Base-by-base conservation (phyloP, 1,284 basidiomycete species). In the Fomitopsis schrenkii region DNA sequence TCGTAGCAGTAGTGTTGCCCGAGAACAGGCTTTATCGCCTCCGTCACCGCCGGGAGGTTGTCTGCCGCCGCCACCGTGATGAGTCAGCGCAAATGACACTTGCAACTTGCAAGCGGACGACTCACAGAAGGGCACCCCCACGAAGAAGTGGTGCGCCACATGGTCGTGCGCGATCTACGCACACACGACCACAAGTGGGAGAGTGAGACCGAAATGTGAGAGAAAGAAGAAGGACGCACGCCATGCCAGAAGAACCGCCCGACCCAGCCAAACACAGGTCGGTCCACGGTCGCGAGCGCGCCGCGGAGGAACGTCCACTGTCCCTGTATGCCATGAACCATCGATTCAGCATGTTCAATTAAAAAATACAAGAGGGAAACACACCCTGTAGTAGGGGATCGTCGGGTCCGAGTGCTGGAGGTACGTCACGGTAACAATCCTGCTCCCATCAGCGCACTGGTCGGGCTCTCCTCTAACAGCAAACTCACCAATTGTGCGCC, bases 221-320 rank as follows among this genome's bases (percentile, higher is more conserved):
- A 36, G 7, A 19, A 50, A 1, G n/a, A 19, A 42, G 35, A 19
- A 9, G 35, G 10, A 63, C 79, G 70, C 60, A 85, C 83, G 62
- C 82, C 80, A 67, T 85, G 82, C 65, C 84, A 76, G 74, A 86
- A 83, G 71, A 83, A 80, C 17, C 79, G 72, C 1, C 84, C 83
- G 19, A 77, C 74, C 83, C 83, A 85, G 10, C 85, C 85, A 41
- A 86, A 76, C 41, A 86, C 72, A 1, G 82, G 81, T 46, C 84
- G 68, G 66, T 87, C 84, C n/a, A 85, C 79, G 2, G 84, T 87
- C 7, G 82, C 80, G 15, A 84, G 70, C 12, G 83, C 82, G 30
- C 84, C 84, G 14, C 83, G 78, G 22, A 80, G 75, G 72, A 84
- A 85, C 2, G 79, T 79, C 83, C 83, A 85, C 64, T 82, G 66